Evolutionary conservation across 1,284 basidiomycete species (phyloP), one percentile per base, ranked within the genome.

Genomic region (Mycosarcoma mackinlayi): DNA sequence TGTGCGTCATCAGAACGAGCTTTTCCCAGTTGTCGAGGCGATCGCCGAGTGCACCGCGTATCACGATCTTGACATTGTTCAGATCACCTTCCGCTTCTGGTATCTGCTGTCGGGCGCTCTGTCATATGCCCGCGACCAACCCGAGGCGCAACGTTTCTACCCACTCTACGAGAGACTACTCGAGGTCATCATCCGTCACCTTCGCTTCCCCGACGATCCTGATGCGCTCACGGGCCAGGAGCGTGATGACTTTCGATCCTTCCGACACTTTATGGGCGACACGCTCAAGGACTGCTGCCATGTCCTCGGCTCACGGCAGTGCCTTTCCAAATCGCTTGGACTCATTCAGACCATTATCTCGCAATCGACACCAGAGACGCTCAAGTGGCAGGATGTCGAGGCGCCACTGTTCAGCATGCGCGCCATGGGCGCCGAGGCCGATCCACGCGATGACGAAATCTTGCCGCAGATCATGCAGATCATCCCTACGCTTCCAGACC

Each of bases 1-100:
- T 62, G 85, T 95, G 19, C 90, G 91, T 71, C 94, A 98, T 82
- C 89, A 91, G 3, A 90, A 92, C 63, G 90, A 91, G 1, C 93
- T 98, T 83, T 90, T 92, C 82, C 94, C 95, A 0, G 89, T 99
- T 66, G 93, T 98, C 38, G 91, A 97, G 78, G 93, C 93, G 10
- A 94, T 98, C 76, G 90, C 91, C n/a, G 88, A 91, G 76, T 98
- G 94, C 82, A 91, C 96, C 14, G 91, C 92, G 0, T 96, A 93
- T 84, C 88, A 89, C 30, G 94, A 98, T 81, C 88, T 98, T 57
- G 96, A 98, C 82, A 92, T 98, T 78, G 95, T 97, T 31, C 92
- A 92, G 14, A 96, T 98, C 84, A 98, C 96, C 8, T 97, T 98
- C 86, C 90, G 91, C 40, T 98, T 98, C 86, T 99, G 96, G 96